These are phyloP conservation scores for Globisporangium spinosum DNA, from an alignment of 352 stramenopile genomes.

Conservation along the genomic window DNA sequence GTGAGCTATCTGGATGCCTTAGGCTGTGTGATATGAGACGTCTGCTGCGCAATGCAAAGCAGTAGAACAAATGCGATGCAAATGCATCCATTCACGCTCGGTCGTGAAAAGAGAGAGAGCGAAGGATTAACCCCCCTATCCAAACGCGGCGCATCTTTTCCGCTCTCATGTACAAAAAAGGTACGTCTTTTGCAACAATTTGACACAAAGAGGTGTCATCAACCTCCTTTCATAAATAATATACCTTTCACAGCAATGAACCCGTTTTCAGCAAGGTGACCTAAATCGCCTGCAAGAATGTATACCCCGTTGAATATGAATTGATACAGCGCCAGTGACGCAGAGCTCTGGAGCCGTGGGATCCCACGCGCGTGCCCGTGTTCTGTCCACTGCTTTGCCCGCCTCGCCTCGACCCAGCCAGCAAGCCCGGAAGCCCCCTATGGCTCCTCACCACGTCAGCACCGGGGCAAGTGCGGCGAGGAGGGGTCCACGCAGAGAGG, in stretches of 20 bases:
- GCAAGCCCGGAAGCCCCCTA: constrained; percentile 6
- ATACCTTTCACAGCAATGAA: background rate
- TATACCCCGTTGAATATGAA: background rate
- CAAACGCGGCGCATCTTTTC: constrained; percentile 3
- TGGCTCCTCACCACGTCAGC: constrained; percentile 22
- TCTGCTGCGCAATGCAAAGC: background rate
- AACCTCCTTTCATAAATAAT: background rate
- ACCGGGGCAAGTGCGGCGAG: background rate
- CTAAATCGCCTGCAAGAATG: background rate
- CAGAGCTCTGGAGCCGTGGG: background rate
- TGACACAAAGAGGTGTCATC: constrained; percentile 8
- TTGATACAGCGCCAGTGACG: background rate
- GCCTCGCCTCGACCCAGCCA: background rate
- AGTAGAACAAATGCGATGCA: background rate
- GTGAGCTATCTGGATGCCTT: background rate
- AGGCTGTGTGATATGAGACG: background rate
- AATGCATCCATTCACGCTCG: background rate
- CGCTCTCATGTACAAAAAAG: background rate
- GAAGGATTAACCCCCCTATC: constrained; percentile 4
- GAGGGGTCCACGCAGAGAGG: background rate
- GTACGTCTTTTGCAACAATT: constrained; percentile 9
- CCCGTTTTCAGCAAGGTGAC: background rate
- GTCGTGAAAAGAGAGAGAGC: background rate
- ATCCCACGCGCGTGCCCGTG: background rate
- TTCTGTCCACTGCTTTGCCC: constrained; percentile 13